Percentiles rank a stretch among this genome's conserved stretches.
phyloP scores from a whole-genome alignment of 2,329 filamentous ascomycete species.

The Chrysosporium queenslandicum region DNA sequence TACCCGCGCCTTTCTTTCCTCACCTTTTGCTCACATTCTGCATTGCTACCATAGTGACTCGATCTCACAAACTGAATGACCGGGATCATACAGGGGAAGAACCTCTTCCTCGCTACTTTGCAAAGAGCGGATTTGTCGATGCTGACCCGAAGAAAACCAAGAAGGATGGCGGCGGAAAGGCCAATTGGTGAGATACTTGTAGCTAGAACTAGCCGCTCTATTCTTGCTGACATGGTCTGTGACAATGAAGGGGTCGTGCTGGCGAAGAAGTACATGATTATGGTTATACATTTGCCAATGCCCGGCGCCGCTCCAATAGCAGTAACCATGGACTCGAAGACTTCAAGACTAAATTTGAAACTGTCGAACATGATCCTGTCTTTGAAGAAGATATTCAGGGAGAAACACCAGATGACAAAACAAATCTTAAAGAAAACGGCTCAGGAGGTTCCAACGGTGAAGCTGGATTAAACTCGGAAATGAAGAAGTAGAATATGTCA shows the following conservation, averaged over 20 bases:
- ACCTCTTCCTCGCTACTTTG: conserved; percentile 82
- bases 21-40: neutral
- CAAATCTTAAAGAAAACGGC: neutral
- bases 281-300: conserved; percentile 71
- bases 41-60: conserved; percentile 61
- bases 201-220: neutral
- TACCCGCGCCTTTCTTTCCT: too few relatives aligned
- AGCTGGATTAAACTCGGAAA: neutral
- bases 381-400: conserved; percentile 62
- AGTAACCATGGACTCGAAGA: conserved; percentile 63
- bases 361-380: conserved; percentile 77
- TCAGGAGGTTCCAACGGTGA: too few relatives aligned
- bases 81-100: conserved; percentile 77
- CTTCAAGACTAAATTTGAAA: conserved; percentile 96
- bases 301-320: conserved; percentile 87
- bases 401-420: neutral
- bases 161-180: conserved; percentile 88
- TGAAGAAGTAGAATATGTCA: neutral
- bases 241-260: conserved; percentile 59
- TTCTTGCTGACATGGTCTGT: conserved; percentile 15
- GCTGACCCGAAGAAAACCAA: conserved; percentile 86
- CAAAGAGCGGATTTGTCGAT: conserved; percentile 71
- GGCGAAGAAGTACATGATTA: conserved; percentile 80
- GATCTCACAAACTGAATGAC: conserved; percentile 91
- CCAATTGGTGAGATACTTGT: conserved; percentile 68